Conservation (phyloP, 2,329 filamentous ascomycete species). For the Metarhizium brunneum region DNA sequence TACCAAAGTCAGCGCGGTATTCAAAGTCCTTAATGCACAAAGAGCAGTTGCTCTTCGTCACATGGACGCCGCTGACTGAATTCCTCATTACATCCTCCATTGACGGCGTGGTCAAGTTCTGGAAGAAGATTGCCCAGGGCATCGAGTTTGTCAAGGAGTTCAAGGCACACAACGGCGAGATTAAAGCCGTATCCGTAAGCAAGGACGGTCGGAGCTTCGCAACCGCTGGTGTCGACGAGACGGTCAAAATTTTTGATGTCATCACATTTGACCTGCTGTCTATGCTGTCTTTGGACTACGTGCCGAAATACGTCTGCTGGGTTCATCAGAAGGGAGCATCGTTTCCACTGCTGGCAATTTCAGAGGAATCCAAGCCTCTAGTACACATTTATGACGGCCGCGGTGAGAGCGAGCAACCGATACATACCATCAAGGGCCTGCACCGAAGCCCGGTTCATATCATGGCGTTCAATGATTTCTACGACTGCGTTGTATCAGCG, state of each 20-base stretch:
- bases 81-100: slow-evolving; percentile 91
- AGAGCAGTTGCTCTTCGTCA: slow-evolving; percentile 82
- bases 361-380: slow-evolving; percentile 60
- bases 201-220: slow-evolving; percentile 89
- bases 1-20: slow-evolving; percentile 74
- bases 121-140: slow-evolving; percentile 87
- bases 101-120: slow-evolving; percentile 98
- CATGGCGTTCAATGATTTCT: slow-evolving; percentile 82
- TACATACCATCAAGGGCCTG: slow-evolving; percentile 71
- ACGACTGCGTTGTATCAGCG: slow-evolving; percentile 82
- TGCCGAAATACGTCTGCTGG: slow-evolving; percentile 80
- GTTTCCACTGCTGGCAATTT: slow-evolving; percentile 75
- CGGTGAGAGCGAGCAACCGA: slow-evolving; percentile 65
- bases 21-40: slow-evolving; percentile 98
- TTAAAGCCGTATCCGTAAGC: slow-evolving; percentile 76
- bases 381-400: slow-evolving; percentile 85
- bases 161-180: slow-evolving; percentile 77
- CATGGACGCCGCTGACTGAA: slow-evolving; percentile 81
- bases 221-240: slow-evolving; percentile 70
- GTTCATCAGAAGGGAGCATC: slow-evolving; percentile 84
- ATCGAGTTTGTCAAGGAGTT: slow-evolving; percentile 99
- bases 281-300: slow-evolving; percentile 69
- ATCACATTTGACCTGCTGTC: slow-evolving; percentile 82
- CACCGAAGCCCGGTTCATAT: slow-evolving; percentile 74
- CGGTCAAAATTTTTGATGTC: slow-evolving; percentile 72